These are phyloP conservation scores for Leishmania amazonensis DNA, from an alignment of 208 protist genomes.

Conservation along the genomic window DNA sequence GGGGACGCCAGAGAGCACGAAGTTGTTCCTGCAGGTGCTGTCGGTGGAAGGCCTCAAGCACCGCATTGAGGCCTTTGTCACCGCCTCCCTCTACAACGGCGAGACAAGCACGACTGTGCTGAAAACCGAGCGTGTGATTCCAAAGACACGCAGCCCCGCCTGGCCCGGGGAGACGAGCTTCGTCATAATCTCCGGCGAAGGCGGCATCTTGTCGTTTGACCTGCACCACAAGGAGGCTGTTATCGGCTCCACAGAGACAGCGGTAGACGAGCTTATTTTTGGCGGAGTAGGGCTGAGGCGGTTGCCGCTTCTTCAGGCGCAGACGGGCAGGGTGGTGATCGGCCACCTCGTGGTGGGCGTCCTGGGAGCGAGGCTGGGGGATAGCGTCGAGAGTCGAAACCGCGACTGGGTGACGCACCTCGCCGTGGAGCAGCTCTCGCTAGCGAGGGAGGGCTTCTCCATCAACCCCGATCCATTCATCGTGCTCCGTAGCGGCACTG, in stretches of 20 bases:
- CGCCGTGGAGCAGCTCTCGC: slow-evolving; percentile 53
- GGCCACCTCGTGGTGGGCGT: slow-evolving; percentile 65
- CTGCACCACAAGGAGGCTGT: slow-evolving; percentile 72
- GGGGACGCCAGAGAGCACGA: slow-evolving; percentile 12
- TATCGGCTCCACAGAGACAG: slow-evolving; percentile 58
- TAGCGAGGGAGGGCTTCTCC: slow-evolving; percentile 34
- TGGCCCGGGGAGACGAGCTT: slow-evolving; percentile 68
- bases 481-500: slow-evolving; percentile 55
- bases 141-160: slow-evolving; percentile 76
- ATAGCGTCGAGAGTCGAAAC: slow-evolving; percentile 30
- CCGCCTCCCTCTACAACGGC: slow-evolving; percentile 50
- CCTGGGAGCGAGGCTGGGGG: slow-evolving; percentile 43
- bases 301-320: slow-evolving; percentile 53
- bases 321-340: slow-evolving; percentile 56
- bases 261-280: slow-evolving; percentile 83
- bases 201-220: slow-evolving; percentile 68
- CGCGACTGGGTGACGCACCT: slow-evolving; percentile 55
- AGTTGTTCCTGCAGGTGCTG: slow-evolving; percentile 69
- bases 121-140: slow-evolving; percentile 50
- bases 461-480: slow-evolving; percentile 83
- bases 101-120: slow-evolving; percentile 43
- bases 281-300: slow-evolving; percentile 62
- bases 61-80: slow-evolving; percentile 76
- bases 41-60: slow-evolving; percentile 72
- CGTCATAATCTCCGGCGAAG: slow-evolving; percentile 49